Base-by-base conservation (phyloP, 257 asterid species). In the Penstemon barbatus region DNA sequence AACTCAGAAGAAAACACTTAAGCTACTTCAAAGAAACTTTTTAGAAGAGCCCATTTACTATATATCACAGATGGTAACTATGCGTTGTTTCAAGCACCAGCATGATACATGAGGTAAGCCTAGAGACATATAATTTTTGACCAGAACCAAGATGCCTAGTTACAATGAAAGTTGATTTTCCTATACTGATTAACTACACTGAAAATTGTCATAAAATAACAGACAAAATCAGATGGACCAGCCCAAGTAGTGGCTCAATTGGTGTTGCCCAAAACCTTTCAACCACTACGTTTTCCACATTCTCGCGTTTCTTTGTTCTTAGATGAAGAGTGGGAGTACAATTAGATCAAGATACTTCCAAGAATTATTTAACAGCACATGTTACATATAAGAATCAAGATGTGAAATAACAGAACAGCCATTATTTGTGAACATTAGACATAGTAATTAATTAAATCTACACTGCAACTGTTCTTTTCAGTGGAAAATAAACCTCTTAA, bases 401-500 rank as follows among this genome's bases (percentile, higher is more conserved):
- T 25, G 33, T 57, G 66, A 12, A 40, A 42, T 46, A 25, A 5
- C 8, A 56, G 49, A 45, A 57, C 9, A 63, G 48, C 53, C 36
- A 44, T 13, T 69, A 65, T 45, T 68, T 54, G 51, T 70, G 42
- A 68, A 18, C 49, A 59, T 60, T 46, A 71, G 37, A 68, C 57
- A 54, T 15, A 36, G 33, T 25, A 25, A 25, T 25, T 25, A 25
- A 25, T 25, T 25, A 25, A 25, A 25, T 25, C 33, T 25, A 25
- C 33, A 25, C 33, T 25, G 33, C 33, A 25, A 2, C 42, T 6
- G 69, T 50, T 41, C 41, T 53, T 13, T 65, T 63, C 25, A 63
- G 55, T 68, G 56, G 59, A 68, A 76, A 68, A 38, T 42, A 57
- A 75, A 93, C 99, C 97, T 55, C 89, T 87, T 75, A 94, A 66